phyloP scores from a whole-genome alignment of 73 alveolate genomes.

The Vitrella brassicaformis region DNA sequence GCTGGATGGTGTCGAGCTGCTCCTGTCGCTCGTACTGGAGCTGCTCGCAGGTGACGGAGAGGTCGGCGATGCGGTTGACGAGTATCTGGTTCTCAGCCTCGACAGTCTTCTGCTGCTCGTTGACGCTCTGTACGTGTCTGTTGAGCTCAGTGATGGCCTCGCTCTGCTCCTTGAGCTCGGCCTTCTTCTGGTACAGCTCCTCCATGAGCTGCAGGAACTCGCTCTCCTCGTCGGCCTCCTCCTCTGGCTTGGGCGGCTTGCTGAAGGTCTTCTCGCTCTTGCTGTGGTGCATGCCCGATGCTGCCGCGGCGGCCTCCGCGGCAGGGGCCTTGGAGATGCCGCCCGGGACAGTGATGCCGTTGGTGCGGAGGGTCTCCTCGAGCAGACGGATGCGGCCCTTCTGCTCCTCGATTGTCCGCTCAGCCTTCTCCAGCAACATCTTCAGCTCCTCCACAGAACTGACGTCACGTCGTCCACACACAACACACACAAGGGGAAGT shows the following conservation, averaged over 20 bases:
- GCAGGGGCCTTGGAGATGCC: too few relatives aligned
- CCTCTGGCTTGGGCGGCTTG: constrained; percentile 8
- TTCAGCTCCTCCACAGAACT: too few relatives aligned
- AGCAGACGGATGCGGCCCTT: too few relatives aligned
- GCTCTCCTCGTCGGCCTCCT: constrained; percentile 17
- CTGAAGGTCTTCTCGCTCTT: too few relatives aligned
- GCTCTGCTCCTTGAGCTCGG: constrained; percentile 15
- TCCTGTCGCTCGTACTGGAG: neutral
- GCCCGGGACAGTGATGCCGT: constrained; percentile 47
- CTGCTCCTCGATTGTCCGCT: too few relatives aligned
- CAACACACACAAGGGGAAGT: too few relatives aligned
- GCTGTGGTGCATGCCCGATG: too few relatives aligned
- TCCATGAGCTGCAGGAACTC: constrained; percentile 40
- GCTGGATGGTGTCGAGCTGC: neutral
- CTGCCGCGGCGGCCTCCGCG: too few relatives aligned
- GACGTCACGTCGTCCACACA: too few relatives aligned
- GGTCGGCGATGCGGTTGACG: constrained; percentile 4
- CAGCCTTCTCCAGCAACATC: too few relatives aligned
- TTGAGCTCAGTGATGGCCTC: constrained; percentile 6
- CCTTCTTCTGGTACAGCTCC: constrained; percentile 14
- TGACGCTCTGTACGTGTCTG: constrained; percentile 11
- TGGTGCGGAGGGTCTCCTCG: constrained; percentile 36
- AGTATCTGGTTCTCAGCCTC: constrained; percentile 61
- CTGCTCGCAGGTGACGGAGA: neutral
- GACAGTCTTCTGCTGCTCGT: constrained; percentile 29